Base-by-base conservation (phyloP, 306 rosid genomes). In the Mucuna pruriens region DNA sequence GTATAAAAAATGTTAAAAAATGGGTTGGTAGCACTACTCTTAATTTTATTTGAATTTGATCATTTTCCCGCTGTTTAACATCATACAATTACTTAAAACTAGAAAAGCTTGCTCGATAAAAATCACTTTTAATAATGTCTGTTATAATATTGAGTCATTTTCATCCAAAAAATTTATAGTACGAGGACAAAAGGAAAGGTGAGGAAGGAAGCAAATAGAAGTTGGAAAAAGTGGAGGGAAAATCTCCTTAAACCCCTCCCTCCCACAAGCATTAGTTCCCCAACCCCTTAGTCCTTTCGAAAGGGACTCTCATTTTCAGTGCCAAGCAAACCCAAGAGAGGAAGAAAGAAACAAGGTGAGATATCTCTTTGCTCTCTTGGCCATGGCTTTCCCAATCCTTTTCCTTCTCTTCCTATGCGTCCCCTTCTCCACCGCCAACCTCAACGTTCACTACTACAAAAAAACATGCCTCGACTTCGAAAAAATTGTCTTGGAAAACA, bases 381-480 rank as follows among this genome's bases (percentile, higher is more conserved):
- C 63, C 71, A 87, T 87, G 90, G 71, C 85, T 71, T 76, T 71
- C 57, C 83, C 78, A 1, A 3, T 83, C 31, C 83, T 80, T 4
- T 58, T 83, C 79, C 71, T 86, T 33, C 74, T 80, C 64, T 80
- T 87, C 84, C 64, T 87, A 8, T 73, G 82, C 76, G 17, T 84
- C 55, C 87, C 87, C 0, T 61, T 80, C 20, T 78, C 79, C 40
- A 60, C 83, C 1, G 74, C 87, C 0, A 48, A 64, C 4, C 94
- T 88, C 44, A 75, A 66, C 42, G 5, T 40, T 2, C 52, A 87
- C 16, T 90, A 90, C 71, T 90, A 87, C 91, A 55, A 78, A 9
- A 16, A 52, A 57, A 69, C 88, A 17, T 91, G 96, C 49, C 92
- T 92, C 6, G 72, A 75, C 38, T 91, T 91, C 65, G 25, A 58